These are phyloP conservation scores for Kwoniella europaea DNA, from an alignment of 768 basidiomycete species.

Conservation along the genomic window DNA sequence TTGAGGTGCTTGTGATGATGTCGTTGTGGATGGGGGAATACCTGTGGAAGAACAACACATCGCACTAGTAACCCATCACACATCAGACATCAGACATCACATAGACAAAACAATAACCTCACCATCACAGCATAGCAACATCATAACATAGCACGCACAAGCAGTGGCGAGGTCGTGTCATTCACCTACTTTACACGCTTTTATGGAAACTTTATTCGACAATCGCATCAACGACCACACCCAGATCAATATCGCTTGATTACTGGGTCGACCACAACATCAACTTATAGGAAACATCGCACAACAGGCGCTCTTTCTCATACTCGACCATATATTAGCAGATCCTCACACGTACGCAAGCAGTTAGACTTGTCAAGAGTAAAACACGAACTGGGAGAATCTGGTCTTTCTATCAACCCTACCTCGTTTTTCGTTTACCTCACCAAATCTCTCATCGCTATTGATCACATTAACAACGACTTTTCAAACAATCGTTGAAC, in stretches of 20 bases:
- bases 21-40: neutral
- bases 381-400: slow-evolving; percentile 1
- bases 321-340: neutral
- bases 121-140: neutral
- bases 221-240: neutral
- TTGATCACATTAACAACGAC: neutral
- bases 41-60: neutral
- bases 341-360: neutral
- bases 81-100: neutral
- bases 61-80: neutral
- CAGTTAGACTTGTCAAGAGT: neutral
- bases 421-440: neutral
- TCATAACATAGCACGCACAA: neutral
- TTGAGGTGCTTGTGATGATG: neutral
- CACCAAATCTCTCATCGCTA: neutral
- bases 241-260: neutral
- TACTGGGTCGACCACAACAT: neutral
- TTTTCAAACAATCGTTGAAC: neutral
- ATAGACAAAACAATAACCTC: neutral
- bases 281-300: neutral
- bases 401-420: slow-evolving; percentile 4
- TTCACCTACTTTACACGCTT: neutral
- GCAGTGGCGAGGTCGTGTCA: slow-evolving; percentile 8
- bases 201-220: neutral
- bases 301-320: neutral